Conservation (phyloP, 1,284 basidiomycete genomes). For the Moesziomyces aphidis region DNA sequence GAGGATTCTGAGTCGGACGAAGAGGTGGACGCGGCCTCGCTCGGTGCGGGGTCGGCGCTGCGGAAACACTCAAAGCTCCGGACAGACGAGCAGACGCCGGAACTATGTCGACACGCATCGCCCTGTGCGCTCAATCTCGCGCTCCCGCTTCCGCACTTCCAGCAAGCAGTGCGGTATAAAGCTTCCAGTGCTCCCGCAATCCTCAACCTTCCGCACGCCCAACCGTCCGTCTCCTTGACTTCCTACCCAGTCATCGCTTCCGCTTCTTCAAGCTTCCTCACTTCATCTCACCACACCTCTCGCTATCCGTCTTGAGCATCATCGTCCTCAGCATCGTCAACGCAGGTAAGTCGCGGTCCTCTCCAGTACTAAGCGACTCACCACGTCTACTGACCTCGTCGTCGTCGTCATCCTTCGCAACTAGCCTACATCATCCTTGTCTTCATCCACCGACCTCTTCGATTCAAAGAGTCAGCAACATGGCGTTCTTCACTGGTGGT, state of each 20-base stretch:
- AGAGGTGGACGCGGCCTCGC: background rate
- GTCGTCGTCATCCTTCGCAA: background rate
- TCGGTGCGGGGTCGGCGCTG: too few species aligned
- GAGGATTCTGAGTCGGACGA: background rate
- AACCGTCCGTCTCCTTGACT: background rate
- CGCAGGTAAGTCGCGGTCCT: too few species aligned
- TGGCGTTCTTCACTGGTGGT: slow-evolving; percentile 2
- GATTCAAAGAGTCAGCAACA: background rate
- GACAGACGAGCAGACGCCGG: too few species aligned
- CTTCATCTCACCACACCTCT: too few species aligned
- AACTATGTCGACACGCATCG: background rate
- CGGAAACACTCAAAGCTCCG: too few species aligned
- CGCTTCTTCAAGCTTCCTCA: too few species aligned
- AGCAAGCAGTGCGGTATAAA: background rate
- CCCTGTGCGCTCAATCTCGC: background rate
- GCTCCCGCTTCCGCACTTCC: background rate
- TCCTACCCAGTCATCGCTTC: too few species aligned
- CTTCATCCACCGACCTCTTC: background rate
- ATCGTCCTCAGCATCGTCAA: too few species aligned
- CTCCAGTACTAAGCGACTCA: too few species aligned
- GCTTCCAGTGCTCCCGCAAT: background rate
- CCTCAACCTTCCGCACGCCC: background rate
- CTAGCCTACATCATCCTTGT: background rate
- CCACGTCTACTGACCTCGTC: slow-evolving; percentile 3
- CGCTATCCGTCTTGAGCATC: too few species aligned